Conservation (phyloP, 352 stramenopile genomes). For the Globisporangium irregulare region DNA sequence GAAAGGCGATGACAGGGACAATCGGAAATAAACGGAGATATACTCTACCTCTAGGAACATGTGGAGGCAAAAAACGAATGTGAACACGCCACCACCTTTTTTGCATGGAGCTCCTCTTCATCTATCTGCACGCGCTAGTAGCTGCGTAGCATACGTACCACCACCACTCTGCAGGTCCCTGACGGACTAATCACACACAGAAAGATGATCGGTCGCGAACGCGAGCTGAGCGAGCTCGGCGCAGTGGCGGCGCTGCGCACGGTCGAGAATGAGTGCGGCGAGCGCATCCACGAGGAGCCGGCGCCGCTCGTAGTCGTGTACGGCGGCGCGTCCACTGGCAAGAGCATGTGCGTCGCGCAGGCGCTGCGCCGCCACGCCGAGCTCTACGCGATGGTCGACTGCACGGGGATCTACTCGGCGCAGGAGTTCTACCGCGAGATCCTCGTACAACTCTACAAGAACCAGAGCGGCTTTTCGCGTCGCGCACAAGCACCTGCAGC, state of each 20-base stretch:
- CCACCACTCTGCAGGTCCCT: background rate
- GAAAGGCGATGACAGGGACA: conserved; percentile 1
- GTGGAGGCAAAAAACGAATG: background rate
- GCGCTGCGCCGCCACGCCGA: conserved; percentile 30
- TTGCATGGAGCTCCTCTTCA: background rate
- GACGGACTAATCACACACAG: background rate
- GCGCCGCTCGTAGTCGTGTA: conserved; percentile 68
- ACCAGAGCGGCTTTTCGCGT: background rate
- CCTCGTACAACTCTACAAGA: conserved; percentile 54
- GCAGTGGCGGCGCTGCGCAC: conserved; percentile 39
- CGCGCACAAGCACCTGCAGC: background rate
- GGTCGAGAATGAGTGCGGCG: conserved; percentile 1
- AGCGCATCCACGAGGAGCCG: conserved; percentile 35
- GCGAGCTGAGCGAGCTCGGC: conserved; percentile 46
- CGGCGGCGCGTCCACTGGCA: conserved; percentile 73
- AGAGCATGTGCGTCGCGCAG: conserved; percentile 55
- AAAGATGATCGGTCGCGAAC: conserved; percentile 52
- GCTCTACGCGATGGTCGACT: conserved; percentile 62
- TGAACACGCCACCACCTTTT: background rate
- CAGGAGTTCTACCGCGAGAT: conserved; percentile 74
- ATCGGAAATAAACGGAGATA: background rate
- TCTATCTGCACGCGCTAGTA: background rate
- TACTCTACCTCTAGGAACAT: background rate
- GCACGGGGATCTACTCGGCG: conserved; percentile 58
- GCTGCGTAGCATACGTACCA: background rate